These are phyloP conservation scores for Myrica gale DNA, from an alignment of 306 rosid species.

Conservation along the genomic window DNA sequence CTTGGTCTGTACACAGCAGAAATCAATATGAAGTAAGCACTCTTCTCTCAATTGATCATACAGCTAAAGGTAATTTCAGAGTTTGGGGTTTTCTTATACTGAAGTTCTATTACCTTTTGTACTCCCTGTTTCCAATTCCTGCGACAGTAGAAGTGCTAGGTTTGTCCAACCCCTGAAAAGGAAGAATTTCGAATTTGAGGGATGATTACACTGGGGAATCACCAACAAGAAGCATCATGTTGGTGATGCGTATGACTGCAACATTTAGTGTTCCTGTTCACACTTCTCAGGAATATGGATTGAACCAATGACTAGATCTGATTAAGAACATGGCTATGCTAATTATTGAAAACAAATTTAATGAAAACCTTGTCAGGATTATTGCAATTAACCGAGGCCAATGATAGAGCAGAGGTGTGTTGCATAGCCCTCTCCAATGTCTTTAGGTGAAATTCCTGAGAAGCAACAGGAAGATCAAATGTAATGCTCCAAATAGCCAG, in stretches of 20 bases:
- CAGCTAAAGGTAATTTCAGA: neutral
- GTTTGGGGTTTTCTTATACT: neutral
- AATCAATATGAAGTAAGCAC: constrained; percentile 27
- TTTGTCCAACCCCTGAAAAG: constrained; percentile 56
- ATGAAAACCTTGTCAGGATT: constrained; percentile 47
- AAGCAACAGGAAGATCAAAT: constrained; percentile 28
- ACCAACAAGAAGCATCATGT: constrained; percentile 22
- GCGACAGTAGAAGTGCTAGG: constrained; percentile 28
- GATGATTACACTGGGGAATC: constrained; percentile 14
- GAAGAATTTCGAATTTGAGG: constrained; percentile 27
- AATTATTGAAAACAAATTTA: constrained; percentile 9
- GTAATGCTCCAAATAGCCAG: neutral
- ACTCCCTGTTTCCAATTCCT: constrained; percentile 46
- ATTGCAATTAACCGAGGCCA: constrained; percentile 50
- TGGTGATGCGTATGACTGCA: neutral
- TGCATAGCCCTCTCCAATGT: constrained; percentile 87
- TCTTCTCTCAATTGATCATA: neutral
- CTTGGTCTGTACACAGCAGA: constrained; percentile 53
- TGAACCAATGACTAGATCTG: neutral
- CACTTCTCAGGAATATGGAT: neutral
- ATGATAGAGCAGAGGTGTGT: constrained; percentile 52
- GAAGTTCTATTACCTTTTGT: constrained; percentile 51
- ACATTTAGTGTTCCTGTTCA: neutral
- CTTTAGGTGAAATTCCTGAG: constrained; percentile 84
- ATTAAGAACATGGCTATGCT: constrained; percentile 20